Evolutionary conservation across 768 basidiomycete species (phyloP).

Genomic region (Solioccasus polychromus): DNA sequence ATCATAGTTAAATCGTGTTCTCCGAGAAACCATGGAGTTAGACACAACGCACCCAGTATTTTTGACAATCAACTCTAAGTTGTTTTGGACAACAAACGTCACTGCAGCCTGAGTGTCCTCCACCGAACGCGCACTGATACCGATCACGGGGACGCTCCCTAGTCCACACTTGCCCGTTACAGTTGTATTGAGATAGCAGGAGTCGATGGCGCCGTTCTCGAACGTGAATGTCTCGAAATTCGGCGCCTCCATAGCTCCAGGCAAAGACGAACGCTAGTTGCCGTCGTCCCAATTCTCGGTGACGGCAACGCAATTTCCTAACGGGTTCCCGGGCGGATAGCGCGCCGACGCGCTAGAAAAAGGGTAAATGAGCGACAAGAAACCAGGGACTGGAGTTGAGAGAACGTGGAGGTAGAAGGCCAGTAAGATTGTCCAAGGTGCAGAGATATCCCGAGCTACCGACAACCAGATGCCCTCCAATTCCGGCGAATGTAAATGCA

Average conservation of each 20-base stretch:
- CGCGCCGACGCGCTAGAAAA: slow-evolving; percentile 19
- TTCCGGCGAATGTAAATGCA: neutral
- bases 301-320: slow-evolving; percentile 38
- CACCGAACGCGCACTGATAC: slow-evolving; percentile 22
- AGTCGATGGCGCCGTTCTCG: slow-evolving; percentile 43
- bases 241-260: slow-evolving; percentile 38
- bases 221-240: slow-evolving; percentile 36
- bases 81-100: slow-evolving; percentile 19
- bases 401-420: slow-evolving; percentile 14
- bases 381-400: slow-evolving; percentile 14
- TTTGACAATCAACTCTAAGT: slow-evolving; percentile 26
- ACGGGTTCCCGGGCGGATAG: slow-evolving; percentile 20
- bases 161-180: slow-evolving; percentile 20
- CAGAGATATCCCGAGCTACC: slow-evolving; percentile 12
- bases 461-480: neutral
- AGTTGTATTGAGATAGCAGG: slow-evolving; percentile 31
- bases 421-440: slow-evolving; percentile 18
- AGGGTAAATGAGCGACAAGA: slow-evolving; percentile 15
- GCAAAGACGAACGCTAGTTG: slow-evolving; percentile 39
- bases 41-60: slow-evolving; percentile 21
- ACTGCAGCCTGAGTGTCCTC: slow-evolving; percentile 27
- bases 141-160: slow-evolving; percentile 25
- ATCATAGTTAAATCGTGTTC: neutral
- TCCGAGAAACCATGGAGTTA: too few relatives aligned
- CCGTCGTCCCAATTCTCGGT: slow-evolving; percentile 30